These are phyloP conservation scores for Tetrastigma voinierianum DNA, from an alignment of 164 flowering plant species.

Conservation along the genomic window DNA sequence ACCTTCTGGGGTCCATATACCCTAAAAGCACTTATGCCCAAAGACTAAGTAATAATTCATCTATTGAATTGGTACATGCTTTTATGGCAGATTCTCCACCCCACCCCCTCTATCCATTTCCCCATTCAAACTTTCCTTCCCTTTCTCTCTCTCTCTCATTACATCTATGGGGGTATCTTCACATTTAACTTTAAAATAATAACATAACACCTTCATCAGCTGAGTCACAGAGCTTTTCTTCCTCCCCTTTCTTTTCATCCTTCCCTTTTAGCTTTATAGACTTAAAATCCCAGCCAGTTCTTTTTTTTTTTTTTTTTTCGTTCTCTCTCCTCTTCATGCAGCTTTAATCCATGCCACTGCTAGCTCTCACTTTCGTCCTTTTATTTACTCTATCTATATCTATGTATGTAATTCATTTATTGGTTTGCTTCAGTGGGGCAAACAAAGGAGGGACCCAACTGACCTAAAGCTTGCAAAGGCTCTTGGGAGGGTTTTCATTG, in stretches of 20 bases:
- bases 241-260: neutral
- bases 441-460: neutral
- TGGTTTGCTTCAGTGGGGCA: neutral
- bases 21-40: neutral
- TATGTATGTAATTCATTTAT: too few relatives aligned
- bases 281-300: neutral
- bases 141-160: neutral
- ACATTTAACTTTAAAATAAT: neutral
- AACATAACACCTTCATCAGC: neutral
- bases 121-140: neutral
- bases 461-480: neutral
- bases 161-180: too few relatives aligned
- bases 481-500: slow-evolving; percentile 4
- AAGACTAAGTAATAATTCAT: slow-evolving; percentile 1
- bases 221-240: neutral
- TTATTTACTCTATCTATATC: too few relatives aligned
- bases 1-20: slow-evolving; percentile 16
- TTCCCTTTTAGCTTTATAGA: neutral
- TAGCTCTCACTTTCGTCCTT: slow-evolving; percentile 1
- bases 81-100: slow-evolving; percentile 9
- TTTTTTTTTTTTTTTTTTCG: neutral
- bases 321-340: neutral
- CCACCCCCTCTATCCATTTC: slow-evolving; percentile 2
- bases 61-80: neutral
- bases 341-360: neutral